Conservation (phyloP, 2,329 filamentous ascomycete species). For the Thielaviopsis punctulata region DNA sequence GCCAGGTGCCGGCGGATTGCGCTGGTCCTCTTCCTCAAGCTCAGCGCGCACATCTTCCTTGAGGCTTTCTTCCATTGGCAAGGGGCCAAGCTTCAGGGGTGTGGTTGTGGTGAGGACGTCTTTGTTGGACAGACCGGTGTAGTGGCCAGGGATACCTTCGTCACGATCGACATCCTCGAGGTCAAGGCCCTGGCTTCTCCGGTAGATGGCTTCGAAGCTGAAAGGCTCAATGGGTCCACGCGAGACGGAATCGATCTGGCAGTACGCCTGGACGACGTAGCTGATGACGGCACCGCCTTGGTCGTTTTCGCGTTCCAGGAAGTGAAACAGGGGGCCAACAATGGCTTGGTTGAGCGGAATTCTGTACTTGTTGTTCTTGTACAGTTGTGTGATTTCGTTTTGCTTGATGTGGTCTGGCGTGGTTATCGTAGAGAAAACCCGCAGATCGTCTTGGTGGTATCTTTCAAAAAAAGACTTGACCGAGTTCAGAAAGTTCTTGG, state of each 20-base stretch:
- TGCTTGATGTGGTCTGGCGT: constrained; percentile 62
- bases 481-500: constrained; percentile 53
- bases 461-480: constrained; percentile 55
- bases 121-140: constrained; percentile 43
- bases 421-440: constrained; percentile 53
- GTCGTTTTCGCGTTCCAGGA: constrained; percentile 72
- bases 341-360: constrained; percentile 77
- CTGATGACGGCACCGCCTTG: constrained; percentile 65
- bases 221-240: constrained; percentile 47
- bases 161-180: constrained; percentile 45
- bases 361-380: constrained; percentile 73
- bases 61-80: constrained; percentile 70
- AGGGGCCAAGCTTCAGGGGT: constrained; percentile 56
- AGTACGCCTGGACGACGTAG: constrained; percentile 48
- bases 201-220: constrained; percentile 43
- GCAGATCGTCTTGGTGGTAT: constrained; percentile 66
- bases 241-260: constrained; percentile 38
- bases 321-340: constrained; percentile 68
- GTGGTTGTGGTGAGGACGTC: constrained; percentile 39
- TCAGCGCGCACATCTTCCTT: constrained; percentile 76
- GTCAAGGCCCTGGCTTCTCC: constrained; percentile 40
- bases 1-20: constrained; percentile 53
- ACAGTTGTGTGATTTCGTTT: constrained; percentile 63
- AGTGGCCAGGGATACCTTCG: constrained; percentile 46
- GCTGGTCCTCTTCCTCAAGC: constrained; percentile 68